A percentile compares a stretch with the other conserved stretches of the same genome.
phyloP scores from a whole-genome alignment of 2,329 filamentous ascomycete genomes.

The Zasmidium citrigriseum region DNA sequence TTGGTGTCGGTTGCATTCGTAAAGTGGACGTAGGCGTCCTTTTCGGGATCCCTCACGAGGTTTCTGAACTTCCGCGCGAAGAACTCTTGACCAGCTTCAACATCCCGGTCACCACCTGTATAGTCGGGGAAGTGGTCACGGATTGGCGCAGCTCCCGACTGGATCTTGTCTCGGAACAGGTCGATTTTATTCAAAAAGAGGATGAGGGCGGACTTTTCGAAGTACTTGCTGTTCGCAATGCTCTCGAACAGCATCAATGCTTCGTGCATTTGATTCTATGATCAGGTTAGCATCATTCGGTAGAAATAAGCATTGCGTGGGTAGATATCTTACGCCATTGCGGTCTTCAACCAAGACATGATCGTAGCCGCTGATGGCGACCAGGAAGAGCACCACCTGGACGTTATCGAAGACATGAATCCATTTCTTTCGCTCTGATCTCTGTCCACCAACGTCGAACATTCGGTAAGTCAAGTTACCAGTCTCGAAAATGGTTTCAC shows the following conservation, averaged over 20 bases:
- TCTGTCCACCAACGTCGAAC: constrained; percentile 95
- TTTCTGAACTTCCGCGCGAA: constrained; percentile 55
- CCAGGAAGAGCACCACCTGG: constrained; percentile 87
- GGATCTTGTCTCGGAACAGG: constrained; percentile 53
- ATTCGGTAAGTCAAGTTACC: constrained; percentile 93
- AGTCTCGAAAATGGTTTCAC: constrained; percentile 93
- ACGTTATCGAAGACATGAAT: constrained; percentile 96
- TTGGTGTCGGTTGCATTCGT: constrained; percentile 56
- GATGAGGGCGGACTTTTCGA: constrained; percentile 53
- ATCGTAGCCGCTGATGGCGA: constrained; percentile 94
- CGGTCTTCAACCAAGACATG: constrained; percentile 96
- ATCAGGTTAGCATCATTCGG: background rate
- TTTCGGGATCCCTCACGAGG: constrained; percentile 51
- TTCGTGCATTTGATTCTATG: constrained; percentile 57
- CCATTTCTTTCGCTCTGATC: constrained; percentile 98
- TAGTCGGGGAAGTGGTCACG: constrained; percentile 53
- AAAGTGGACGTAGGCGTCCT: constrained; percentile 55
- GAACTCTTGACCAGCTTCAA: constrained; percentile 51
- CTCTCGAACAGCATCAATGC: constrained; percentile 56
- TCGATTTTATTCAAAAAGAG: constrained; percentile 58
- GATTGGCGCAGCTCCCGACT: constrained; percentile 48
- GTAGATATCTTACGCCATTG: constrained; percentile 71
- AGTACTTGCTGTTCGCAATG: constrained; percentile 55
- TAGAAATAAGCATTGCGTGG: background rate
- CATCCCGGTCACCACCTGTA: constrained; percentile 44